Evolutionary conservation across 345 rosid species (phyloP).

Genomic region (Lepidium didymum): DNA sequence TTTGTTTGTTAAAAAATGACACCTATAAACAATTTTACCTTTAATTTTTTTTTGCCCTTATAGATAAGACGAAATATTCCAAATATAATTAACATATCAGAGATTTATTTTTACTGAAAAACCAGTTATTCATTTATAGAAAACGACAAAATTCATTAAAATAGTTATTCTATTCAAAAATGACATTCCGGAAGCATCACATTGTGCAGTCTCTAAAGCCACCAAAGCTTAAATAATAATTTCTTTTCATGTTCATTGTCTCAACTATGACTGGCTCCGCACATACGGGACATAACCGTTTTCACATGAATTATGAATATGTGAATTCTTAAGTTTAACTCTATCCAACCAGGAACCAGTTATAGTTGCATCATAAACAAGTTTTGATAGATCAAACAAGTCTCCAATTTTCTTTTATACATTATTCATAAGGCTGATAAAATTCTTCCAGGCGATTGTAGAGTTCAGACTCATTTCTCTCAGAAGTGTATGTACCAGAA

Average conservation of each 20-base stretch:
- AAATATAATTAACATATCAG: too few relatives aligned
- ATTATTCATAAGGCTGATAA: conserved; percentile 18
- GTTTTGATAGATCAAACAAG: conserved; percentile 16
- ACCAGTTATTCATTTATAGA: too few relatives aligned
- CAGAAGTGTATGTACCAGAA: conserved; percentile 29
- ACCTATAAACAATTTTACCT: too few relatives aligned
- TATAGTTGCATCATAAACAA: conserved; percentile 29
- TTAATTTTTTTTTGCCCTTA: too few relatives aligned
- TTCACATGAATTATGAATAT: not conserved
- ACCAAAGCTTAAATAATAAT: too few relatives aligned
- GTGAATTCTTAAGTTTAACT: not conserved
- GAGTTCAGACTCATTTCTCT: conserved; percentile 5
- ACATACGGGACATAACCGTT: not conserved
- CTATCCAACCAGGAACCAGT: conserved; percentile 2
- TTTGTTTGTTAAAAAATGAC: too few relatives aligned
- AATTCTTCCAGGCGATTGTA: conserved; percentile 1
- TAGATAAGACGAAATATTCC: too few relatives aligned
- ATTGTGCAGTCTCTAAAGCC: too few relatives aligned
- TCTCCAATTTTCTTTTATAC: conserved; percentile 28
- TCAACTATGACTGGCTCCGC: not conserved
- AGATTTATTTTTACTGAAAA: too few relatives aligned
- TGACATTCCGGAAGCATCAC: too few relatives aligned
- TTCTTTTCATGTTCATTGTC: not conserved
- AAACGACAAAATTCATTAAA: not conserved
- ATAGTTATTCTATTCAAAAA: too few relatives aligned